Evolutionary conservation across 345 rosid genomes (phyloP).

Genomic region (Excoecaria cochinchinensis): DNA sequence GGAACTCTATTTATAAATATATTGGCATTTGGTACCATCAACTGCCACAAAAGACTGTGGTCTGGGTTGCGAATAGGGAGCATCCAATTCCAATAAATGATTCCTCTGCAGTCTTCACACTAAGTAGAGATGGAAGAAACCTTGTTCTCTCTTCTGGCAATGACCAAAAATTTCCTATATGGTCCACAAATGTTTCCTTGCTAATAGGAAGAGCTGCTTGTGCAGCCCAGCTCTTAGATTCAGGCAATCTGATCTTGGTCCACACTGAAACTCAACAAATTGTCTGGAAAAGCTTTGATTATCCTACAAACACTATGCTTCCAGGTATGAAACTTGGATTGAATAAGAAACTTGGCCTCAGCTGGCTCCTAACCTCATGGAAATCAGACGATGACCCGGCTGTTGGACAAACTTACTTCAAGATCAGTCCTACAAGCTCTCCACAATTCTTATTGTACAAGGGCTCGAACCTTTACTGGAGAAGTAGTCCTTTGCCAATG

Average conservation of each 20-base stretch:
- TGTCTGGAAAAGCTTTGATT: slow-evolving; percentile 24
- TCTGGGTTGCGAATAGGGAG: slow-evolving; percentile 19
- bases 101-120: slow-evolving; percentile 4
- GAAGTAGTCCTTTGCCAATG: slow-evolving; percentile 9
- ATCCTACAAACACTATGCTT: slow-evolving; percentile 7
- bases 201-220: neutral
- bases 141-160: neutral
- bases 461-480: neutral
- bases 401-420: neutral
- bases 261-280: neutral
- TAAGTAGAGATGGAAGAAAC: neutral
- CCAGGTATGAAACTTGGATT: slow-evolving; percentile 1
- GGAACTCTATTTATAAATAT: neutral
- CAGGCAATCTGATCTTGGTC: slow-evolving; percentile 14
- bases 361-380: slow-evolving; percentile 16
- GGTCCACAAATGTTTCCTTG: slow-evolving; percentile 18
- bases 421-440: neutral
- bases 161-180: neutral
- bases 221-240: slow-evolving; percentile 5
- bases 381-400: slow-evolving; percentile 18
- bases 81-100: slow-evolving; percentile 14
- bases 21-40: slow-evolving; percentile 11
- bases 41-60: slow-evolving; percentile 8
- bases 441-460: slow-evolving; percentile 14
- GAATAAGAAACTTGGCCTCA: neutral